Percentiles rank a stretch among this genome's conserved stretches.
These are phyloP conservation scores for Dentiscutata heterogama DNA, from an alignment of 371 early-diverging fungal species.

Conservation along the genomic window DNA sequence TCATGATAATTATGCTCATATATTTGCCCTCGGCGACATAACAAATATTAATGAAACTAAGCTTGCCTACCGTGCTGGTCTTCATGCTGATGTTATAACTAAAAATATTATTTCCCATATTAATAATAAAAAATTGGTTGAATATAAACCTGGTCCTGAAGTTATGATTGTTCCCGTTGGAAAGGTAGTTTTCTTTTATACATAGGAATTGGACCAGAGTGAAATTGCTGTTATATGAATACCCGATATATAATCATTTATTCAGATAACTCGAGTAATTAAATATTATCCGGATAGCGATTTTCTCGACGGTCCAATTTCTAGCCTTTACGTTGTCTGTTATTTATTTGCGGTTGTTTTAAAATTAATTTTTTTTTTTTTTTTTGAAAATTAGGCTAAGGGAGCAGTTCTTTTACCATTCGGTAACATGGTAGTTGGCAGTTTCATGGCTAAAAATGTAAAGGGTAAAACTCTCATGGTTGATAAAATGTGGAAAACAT, in stretches of 20 bases:
- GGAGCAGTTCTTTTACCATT: constrained; percentile 32
- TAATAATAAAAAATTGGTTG: constrained; percentile 44
- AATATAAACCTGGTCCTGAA: constrained; percentile 49
- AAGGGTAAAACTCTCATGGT: constrained; percentile 28
- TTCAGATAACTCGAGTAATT: no score
- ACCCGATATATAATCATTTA: no score
- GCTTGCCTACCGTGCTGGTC: constrained; percentile 57
- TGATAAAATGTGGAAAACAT: constrained; percentile 19
- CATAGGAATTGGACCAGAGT: background rate
- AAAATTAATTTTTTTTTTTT: background rate
- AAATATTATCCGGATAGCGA: no score
- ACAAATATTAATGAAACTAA: constrained; percentile 64
- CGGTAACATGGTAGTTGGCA: constrained; percentile 9
- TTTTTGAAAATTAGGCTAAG: background rate
- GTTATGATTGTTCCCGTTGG: constrained; percentile 57
- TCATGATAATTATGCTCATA: constrained; percentile 52
- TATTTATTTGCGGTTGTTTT: background rate
- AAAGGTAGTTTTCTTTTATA: constrained; percentile 23
- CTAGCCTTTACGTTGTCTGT: background rate
- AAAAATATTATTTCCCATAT: constrained; percentile 58
- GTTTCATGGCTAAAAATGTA: constrained; percentile 1
- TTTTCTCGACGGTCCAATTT: background rate
- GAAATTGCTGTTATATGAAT: no score
- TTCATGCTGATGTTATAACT: constrained; percentile 56
- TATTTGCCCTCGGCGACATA: constrained; percentile 71